Conservation (phyloP, 2,329 filamentous ascomycete species). For the Fusarium concolor region DNA sequence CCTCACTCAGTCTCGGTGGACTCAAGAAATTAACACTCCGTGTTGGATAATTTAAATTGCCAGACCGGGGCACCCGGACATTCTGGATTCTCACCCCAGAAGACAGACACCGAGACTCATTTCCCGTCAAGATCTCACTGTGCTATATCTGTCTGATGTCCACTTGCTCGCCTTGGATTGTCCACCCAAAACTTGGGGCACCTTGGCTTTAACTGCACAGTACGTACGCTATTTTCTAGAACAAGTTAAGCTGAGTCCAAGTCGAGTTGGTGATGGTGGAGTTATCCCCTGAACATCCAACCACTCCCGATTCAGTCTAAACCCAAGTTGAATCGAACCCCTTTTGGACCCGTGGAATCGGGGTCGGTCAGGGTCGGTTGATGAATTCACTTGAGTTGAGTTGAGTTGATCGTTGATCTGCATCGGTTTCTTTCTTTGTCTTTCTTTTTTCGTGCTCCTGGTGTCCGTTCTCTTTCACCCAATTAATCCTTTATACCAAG, state of each 20-base stretch:
- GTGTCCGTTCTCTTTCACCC: slow-evolving; percentile 1
- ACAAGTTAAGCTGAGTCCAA: slow-evolving; percentile 23
- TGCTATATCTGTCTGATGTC: slow-evolving; percentile 12
- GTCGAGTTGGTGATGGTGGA: slow-evolving; percentile 29
- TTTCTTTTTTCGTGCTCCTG: slow-evolving; percentile 12
- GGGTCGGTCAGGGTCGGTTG: slow-evolving; percentile 16
- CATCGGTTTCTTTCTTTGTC: slow-evolving; percentile 12
- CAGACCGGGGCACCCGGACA: slow-evolving; percentile 40
- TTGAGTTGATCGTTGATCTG: slow-evolving; percentile 33
- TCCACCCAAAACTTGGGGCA: slow-evolving; percentile 22
- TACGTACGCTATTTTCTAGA: slow-evolving; percentile 32
- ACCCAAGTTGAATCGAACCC: slow-evolving; percentile 41
- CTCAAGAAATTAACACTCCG: slow-evolving; percentile 44
- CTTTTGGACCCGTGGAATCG: slow-evolving; percentile 39
- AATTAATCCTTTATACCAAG: neutral
- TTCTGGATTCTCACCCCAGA: slow-evolving; percentile 35
- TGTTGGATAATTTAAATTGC: slow-evolving; percentile 40
- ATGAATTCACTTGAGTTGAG: slow-evolving; percentile 20
- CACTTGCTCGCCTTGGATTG: slow-evolving; percentile 28
- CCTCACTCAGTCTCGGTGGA: slow-evolving; percentile 38
- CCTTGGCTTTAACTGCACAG: slow-evolving; percentile 21
- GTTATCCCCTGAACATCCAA: slow-evolving; percentile 28
- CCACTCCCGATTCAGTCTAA: slow-evolving; percentile 35
- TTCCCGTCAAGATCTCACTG: slow-evolving; percentile 40
- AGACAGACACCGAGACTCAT: slow-evolving; percentile 38